A percentile compares a stretch with the other conserved stretches of the same genome.
Conservation (phyloP, 192 early-diverging fungal genomes). For the Phlyctochytrium planicorne region DNA sequence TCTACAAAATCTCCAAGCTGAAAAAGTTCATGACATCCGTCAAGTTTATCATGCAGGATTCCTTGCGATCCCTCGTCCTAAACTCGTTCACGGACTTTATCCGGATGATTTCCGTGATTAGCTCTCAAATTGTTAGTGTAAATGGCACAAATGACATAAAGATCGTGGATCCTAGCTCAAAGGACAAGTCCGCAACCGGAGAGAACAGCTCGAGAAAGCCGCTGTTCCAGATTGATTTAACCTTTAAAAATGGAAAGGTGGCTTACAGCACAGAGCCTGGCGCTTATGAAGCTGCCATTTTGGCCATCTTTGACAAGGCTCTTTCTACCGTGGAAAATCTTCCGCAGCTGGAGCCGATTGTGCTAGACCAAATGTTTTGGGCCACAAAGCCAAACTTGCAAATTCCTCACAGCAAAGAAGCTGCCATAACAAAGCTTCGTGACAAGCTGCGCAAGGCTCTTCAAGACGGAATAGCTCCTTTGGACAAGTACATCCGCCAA, state of each 20-base stretch:
- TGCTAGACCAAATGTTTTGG: constrained; percentile 65
- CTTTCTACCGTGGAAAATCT: constrained; percentile 48
- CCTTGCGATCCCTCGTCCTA: constrained; percentile 52
- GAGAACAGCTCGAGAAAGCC: constrained; percentile 38
- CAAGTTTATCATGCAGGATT: constrained; percentile 67
- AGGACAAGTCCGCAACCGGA: constrained; percentile 16
- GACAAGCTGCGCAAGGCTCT: constrained; percentile 31
- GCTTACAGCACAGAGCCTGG: constrained; percentile 52
- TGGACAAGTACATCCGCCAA: constrained; percentile 47
- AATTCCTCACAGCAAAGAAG: constrained; percentile 45
- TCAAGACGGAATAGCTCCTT: constrained; percentile 35
- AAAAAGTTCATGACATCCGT: constrained; percentile 60
- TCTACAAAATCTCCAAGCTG: constrained; percentile 60
- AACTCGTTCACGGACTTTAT: constrained; percentile 57
- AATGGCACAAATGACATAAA: constrained; percentile 59
- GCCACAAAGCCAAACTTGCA: constrained; percentile 55
- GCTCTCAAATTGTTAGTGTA: constrained; percentile 46
- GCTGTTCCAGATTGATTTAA: constrained; percentile 54
- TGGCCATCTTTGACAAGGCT: constrained; percentile 56
- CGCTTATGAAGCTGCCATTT: constrained; percentile 41
- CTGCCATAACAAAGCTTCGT: constrained; percentile 32
- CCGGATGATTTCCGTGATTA: constrained; percentile 41
- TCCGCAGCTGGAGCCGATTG: constrained; percentile 58
- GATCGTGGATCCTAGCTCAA: constrained; percentile 35
- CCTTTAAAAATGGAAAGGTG: constrained; percentile 50